These are phyloP conservation scores for Akanthomyces muscarius DNA, from an alignment of 2,329 filamentous ascomycete genomes.

Conservation along the genomic window DNA sequence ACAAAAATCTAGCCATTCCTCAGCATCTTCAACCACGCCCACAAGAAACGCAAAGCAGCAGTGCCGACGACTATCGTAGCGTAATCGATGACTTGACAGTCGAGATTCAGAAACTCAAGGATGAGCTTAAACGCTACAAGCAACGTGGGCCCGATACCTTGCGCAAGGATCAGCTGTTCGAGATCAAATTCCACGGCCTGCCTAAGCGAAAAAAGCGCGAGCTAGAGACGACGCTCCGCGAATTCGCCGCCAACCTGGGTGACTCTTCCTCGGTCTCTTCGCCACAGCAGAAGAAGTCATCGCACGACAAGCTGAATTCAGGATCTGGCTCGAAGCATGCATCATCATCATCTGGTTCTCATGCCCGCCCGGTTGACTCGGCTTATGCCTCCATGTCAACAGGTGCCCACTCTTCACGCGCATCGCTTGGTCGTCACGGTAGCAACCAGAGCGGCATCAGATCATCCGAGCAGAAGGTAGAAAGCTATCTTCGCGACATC, in stretches of 20 bases:
- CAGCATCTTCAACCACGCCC: slow-evolving; percentile 26
- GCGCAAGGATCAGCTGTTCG: slow-evolving; percentile 74
- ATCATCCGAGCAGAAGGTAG: slow-evolving; percentile 56
- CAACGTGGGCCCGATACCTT: slow-evolving; percentile 62
- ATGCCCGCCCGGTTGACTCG: slow-evolving; percentile 54
- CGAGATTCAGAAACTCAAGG: slow-evolving; percentile 75
- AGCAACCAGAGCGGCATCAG: slow-evolving; percentile 29
- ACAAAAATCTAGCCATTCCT: slow-evolving; percentile 24
- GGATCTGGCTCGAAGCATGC: slow-evolving; percentile 48
- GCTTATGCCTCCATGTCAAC: slow-evolving; percentile 66
- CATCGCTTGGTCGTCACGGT: slow-evolving; percentile 36
- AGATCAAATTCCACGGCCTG: slow-evolving; percentile 74
- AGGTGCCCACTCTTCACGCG: slow-evolving; percentile 42
- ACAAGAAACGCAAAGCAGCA: slow-evolving; percentile 48
- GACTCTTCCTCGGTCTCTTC: slow-evolving; percentile 42
- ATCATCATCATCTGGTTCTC: slow-evolving; percentile 49
- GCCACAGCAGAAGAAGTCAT: slow-evolving; percentile 38
- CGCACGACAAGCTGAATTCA: slow-evolving; percentile 39
- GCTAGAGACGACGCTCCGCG: slow-evolving; percentile 66
- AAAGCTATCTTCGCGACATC: slow-evolving; percentile 69
- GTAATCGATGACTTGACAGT: slow-evolving; percentile 86
- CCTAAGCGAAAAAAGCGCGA: slow-evolving; percentile 70
- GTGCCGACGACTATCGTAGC: slow-evolving; percentile 70
- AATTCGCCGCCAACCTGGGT: slow-evolving; percentile 64
- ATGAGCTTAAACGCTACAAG: slow-evolving; percentile 67